Conservation (phyloP, 2,329 filamentous ascomycete genomes). For the Talaromyces atroroseus region DNA sequence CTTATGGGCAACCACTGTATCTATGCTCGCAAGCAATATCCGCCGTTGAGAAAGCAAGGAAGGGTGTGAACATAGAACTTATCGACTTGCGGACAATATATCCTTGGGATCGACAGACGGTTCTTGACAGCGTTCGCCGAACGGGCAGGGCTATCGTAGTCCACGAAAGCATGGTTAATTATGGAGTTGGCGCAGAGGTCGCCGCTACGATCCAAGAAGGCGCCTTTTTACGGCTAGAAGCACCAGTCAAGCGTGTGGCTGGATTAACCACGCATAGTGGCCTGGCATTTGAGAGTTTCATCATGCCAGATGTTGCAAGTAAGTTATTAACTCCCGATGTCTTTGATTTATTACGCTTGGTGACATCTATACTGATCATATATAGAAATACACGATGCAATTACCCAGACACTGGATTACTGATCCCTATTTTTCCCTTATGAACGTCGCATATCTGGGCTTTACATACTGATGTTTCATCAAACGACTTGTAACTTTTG, state of each 20-base stretch:
- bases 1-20: constrained; percentile 86
- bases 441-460: not conserved
- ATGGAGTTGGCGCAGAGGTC: constrained; percentile 82
- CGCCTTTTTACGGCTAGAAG: constrained; percentile 77
- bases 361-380: not conserved
- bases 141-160: constrained; percentile 83
- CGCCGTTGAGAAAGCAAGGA: constrained; percentile 65
- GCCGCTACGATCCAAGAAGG: constrained; percentile 83
- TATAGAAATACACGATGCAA: constrained; percentile 65
- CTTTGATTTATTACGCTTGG: not conserved
- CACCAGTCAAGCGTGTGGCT: constrained; percentile 75
- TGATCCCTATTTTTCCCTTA: constrained; percentile 32
- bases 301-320: constrained; percentile 82
- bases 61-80: constrained; percentile 70
- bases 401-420: constrained; percentile 63
- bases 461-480: not conserved
- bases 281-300: constrained; percentile 71
- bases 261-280: constrained; percentile 87
- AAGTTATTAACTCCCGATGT: constrained; percentile 41
- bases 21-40: constrained; percentile 72
- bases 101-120: constrained; percentile 79
- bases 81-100: constrained; percentile 86
- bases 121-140: constrained; percentile 77
- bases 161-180: constrained; percentile 88
- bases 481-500: not conserved